These are phyloP conservation scores for Wickerhamiella spandovensis DNA, from an alignment of 805 yeast species.

Conservation along the genomic window DNA sequence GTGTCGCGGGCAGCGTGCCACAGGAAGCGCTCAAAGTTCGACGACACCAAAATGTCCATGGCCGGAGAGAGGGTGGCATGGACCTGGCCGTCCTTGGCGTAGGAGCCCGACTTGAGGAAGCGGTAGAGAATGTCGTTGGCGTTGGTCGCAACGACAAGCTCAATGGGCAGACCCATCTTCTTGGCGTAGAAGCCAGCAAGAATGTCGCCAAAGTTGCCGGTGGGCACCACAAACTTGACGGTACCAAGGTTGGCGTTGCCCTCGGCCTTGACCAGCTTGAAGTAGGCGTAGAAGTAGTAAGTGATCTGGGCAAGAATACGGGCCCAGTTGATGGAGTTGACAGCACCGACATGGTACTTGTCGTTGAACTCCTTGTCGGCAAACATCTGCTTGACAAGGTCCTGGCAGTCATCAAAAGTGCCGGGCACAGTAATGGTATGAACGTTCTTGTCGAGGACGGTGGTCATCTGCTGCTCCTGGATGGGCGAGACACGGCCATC, in stretches of 20 bases:
- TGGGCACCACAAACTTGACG: conserved; percentile 83
- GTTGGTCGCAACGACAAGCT: conserved; percentile 86
- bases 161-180: conserved; percentile 89
- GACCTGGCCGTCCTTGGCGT: conserved; percentile 60
- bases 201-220: conserved; percentile 97
- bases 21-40: conserved; percentile 89
- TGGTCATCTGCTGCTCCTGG: conserved; percentile 98
- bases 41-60: conserved; percentile 92
- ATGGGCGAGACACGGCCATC: conserved; percentile 95
- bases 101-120: conserved; percentile 74
- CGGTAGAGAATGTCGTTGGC: conserved; percentile 91
- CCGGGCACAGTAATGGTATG: conserved; percentile 93
- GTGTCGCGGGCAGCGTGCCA: conserved; percentile 85
- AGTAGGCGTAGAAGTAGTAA: conserved; percentile 86
- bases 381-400: conserved; percentile 82
- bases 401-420: conserved; percentile 97
- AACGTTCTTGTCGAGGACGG: conserved; percentile 82
- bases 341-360: conserved; percentile 91
- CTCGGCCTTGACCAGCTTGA: conserved; percentile 37
- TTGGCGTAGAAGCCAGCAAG: conserved; percentile 92
- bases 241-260: conserved; percentile 27
- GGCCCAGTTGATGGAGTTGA: conserved; percentile 98
- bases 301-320: conserved; percentile 96
- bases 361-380: conserved; percentile 80
- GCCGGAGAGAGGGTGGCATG: conserved; percentile 93